Percentiles rank a stretch among this genome's conserved stretches.
Conservation (phyloP, 2,329 filamentous ascomycete species). For the Orbilia oligospora region DNA sequence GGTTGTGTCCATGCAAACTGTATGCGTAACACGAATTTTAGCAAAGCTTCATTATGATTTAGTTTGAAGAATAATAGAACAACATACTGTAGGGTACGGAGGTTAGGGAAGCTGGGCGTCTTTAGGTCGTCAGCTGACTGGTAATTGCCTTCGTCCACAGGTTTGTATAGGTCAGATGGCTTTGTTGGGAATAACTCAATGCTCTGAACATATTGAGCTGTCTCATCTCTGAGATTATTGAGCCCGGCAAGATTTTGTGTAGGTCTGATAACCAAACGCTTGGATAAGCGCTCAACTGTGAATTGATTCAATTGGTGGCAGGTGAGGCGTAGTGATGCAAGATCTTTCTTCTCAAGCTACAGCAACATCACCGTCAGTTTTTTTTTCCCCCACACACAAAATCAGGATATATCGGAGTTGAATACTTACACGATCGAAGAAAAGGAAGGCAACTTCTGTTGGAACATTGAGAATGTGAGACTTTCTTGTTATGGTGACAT, state of each 20-base stretch:
- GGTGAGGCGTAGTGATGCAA: neutral
- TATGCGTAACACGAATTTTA: neutral
- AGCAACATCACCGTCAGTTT: neutral
- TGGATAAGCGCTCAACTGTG: neutral
- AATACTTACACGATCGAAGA: conserved; percentile 3
- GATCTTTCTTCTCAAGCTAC: conserved; percentile 5
- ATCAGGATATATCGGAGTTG: neutral
- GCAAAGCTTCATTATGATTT: neutral
- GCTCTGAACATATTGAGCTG: neutral
- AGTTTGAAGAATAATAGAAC: neutral
- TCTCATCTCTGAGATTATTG: neutral
- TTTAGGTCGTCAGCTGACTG: neutral
- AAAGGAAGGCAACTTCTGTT: neutral
- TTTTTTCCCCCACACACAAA: neutral
- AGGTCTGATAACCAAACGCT: neutral
- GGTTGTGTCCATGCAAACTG: conserved; percentile 2
- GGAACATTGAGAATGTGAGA: neutral
- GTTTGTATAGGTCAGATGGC: neutral
- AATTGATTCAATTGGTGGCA: neutral
- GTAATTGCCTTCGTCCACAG: neutral
- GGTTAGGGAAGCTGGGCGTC: neutral
- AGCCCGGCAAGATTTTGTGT: neutral
- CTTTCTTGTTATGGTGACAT: neutral
- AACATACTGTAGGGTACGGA: neutral
- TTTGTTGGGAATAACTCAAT: conserved; percentile 13